Percentiles rank a stretch among this genome's conserved stretches.
Evolutionary conservation across 2,329 filamentous ascomycete genomes (phyloP).

Genomic region (Cercospora sp.): DNA sequence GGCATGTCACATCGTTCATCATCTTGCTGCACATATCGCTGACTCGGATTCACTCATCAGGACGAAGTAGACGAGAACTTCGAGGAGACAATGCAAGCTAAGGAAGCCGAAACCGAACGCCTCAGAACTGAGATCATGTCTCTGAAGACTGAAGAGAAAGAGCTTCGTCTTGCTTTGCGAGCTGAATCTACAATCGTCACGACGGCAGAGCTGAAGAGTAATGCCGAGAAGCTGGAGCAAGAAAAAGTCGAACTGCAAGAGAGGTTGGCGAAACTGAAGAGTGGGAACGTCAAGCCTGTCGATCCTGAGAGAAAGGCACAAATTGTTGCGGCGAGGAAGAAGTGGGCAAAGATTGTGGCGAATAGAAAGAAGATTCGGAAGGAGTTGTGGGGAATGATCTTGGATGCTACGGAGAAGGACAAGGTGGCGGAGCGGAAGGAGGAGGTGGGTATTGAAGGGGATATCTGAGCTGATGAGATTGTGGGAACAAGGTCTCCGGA

Average conservation of each 20-base stretch:
- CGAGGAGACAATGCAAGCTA: constrained; percentile 50
- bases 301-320: constrained; percentile 50
- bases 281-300: constrained; percentile 48
- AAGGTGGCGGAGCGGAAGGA: constrained; percentile 46
- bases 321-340: constrained; percentile 50
- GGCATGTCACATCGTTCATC: constrained; percentile 32
- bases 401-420: constrained; percentile 50
- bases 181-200: constrained; percentile 52
- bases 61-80: constrained; percentile 51
- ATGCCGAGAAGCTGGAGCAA: constrained; percentile 46
- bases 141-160: constrained; percentile 51
- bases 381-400: constrained; percentile 54
- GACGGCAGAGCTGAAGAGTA: constrained; percentile 51
- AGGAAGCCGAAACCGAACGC: constrained; percentile 51
- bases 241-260: constrained; percentile 47
- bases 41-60: constrained; percentile 39
- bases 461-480: neutral
- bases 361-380: constrained; percentile 51
- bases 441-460: constrained; percentile 24
- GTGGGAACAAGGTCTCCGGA: neutral
- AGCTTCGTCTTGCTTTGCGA: constrained; percentile 50
- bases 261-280: constrained; percentile 45
- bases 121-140: constrained; percentile 49
- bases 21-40: neutral
- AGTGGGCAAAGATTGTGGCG: constrained; percentile 43